Evolutionary conservation across 2,329 filamentous ascomycete genomes (phyloP).

Genomic region (Cercospora beticola): DNA sequence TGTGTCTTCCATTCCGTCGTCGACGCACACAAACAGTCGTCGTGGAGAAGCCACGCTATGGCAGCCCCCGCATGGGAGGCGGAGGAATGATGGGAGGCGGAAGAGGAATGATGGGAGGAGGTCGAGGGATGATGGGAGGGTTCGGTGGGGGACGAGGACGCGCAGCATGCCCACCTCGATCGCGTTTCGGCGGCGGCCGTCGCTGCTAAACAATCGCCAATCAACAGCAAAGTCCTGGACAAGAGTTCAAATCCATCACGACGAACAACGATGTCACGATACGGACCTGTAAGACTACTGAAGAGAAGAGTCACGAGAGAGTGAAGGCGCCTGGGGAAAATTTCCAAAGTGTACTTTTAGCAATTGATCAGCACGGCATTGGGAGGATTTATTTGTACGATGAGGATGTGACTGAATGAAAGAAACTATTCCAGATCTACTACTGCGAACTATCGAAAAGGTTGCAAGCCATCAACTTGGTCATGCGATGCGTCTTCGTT

Average conservation of each 20-base stretch:
- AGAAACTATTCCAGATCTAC: not conserved
- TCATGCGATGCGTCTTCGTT: not conserved
- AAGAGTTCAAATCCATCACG: not conserved
- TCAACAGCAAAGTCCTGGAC: not conserved
- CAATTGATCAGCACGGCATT: not conserved
- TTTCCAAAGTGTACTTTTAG: not conserved
- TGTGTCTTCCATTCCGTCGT: not conserved
- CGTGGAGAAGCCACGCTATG: constrained; percentile 1
- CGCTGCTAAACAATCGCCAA: not conserved
- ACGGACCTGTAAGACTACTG: not conserved
- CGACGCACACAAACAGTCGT: not conserved
- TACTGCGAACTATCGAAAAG: not conserved
- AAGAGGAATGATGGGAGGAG: not conserved
- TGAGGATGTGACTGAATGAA: not conserved
- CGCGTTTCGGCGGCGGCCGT: not conserved
- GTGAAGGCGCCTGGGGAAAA: not conserved
- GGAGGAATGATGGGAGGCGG: not conserved
- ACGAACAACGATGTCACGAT: not conserved
- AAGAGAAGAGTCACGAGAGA: not conserved
- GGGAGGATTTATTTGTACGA: not conserved
- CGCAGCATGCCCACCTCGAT: not conserved
- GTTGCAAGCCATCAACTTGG: not conserved
- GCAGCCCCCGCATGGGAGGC: not conserved
- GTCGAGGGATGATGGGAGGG: not conserved
- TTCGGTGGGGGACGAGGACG: not conserved